These are phyloP conservation scores for Plantago coronopus DNA, from an alignment of 305 asterid genomes.

Conservation along the genomic window DNA sequence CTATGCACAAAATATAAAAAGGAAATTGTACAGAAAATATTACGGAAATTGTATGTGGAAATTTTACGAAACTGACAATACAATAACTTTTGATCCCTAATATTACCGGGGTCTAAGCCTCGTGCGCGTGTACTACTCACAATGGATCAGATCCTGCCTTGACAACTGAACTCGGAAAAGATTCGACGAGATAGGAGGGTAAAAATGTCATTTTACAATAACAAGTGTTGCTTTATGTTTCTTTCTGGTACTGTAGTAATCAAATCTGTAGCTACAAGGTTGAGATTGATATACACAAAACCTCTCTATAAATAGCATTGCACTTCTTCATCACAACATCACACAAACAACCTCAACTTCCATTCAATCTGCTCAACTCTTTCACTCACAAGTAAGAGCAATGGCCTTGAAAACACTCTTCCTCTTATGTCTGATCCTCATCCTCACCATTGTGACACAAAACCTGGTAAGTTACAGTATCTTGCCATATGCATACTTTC, in stretches of 20 bases:
- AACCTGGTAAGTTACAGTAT: constrained; percentile 32
- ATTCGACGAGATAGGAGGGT: constrained; percentile 18
- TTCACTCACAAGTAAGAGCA: constrained; percentile 15
- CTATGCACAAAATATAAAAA: too few relatives aligned
- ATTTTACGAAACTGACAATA: too few relatives aligned
- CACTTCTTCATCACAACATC: constrained; percentile 26
- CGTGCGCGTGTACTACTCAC: too few relatives aligned
- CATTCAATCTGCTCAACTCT: constrained; percentile 18
- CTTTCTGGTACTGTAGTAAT: constrained; percentile 11
- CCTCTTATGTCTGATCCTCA: constrained; percentile 29
- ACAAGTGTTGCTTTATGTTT: constrained; percentile 14
- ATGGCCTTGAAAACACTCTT: constrained; percentile 35
- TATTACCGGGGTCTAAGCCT: too few relatives aligned
- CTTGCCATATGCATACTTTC: neutral
- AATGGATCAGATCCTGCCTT: too few relatives aligned
- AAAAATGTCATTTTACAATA: constrained; percentile 16
- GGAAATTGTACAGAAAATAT: too few relatives aligned
- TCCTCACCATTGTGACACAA: constrained; percentile 30
- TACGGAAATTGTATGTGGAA: too few relatives aligned
- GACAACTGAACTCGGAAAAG: neutral
- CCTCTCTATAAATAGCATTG: constrained; percentile 34
- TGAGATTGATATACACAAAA: constrained; percentile 7
- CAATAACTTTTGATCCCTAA: too few relatives aligned
- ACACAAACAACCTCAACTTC: constrained; percentile 17
- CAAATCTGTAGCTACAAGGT: constrained; percentile 17